These are phyloP conservation scores for Bipolaris victoriae DNA, from an alignment of 2,329 filamentous ascomycete species.

Conservation along the genomic window DNA sequence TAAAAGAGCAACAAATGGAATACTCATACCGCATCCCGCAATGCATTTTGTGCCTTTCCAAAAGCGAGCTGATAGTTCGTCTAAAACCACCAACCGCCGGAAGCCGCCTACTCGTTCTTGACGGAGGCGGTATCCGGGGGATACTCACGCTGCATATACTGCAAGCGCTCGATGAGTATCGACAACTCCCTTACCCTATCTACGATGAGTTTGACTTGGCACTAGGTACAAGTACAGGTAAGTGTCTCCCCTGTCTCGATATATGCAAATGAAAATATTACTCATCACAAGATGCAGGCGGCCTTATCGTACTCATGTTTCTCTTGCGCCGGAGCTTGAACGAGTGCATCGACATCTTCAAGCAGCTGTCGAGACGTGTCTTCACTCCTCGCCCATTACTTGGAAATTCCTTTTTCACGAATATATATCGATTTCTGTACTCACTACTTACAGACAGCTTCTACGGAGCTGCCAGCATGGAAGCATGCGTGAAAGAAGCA, in stretches of 20 bases:
- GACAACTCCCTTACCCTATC: constrained; percentile 21
- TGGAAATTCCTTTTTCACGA: constrained; percentile 3
- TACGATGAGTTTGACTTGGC: constrained; percentile 25
- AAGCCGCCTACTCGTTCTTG: constrained; percentile 21
- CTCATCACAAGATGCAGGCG: constrained; percentile 8
- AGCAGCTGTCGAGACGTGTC: constrained; percentile 14
- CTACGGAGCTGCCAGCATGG: constrained; percentile 40
- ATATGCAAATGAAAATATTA: neutral
- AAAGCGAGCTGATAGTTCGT: constrained; percentile 8
- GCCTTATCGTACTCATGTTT: constrained; percentile 27
- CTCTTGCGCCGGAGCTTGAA: constrained; percentile 11
- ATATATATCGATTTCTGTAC: constrained; percentile 43
- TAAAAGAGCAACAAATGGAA: constrained; percentile 11
- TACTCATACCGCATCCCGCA: constrained; percentile 17
- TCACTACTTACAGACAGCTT: constrained; percentile 16
- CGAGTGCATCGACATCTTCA: constrained; percentile 20
- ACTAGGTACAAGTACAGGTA: constrained; percentile 23
- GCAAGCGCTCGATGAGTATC: constrained; percentile 14
- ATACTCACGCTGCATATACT: constrained; percentile 21
- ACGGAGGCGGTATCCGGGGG: constrained; percentile 19
- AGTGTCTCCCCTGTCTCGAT: neutral
- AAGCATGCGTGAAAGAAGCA: constrained; percentile 37
- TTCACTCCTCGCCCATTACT: constrained; percentile 10
- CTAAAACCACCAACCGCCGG: constrained; percentile 21
- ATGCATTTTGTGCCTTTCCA: constrained; percentile 16